Conservation (phyloP, 805 yeast genomes). For the Candida michaelii region DNA sequence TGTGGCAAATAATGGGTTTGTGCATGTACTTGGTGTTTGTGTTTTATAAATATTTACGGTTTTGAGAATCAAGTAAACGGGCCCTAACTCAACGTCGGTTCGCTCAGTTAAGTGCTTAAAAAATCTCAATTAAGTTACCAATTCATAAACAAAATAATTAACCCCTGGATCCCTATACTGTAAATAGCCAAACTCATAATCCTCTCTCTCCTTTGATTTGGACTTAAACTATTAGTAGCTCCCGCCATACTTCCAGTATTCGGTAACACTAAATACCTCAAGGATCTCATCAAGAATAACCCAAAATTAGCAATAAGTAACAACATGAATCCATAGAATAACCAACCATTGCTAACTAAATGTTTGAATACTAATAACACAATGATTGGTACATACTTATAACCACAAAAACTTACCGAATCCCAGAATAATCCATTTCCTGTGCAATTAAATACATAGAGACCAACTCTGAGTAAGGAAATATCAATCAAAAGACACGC, state of each 20-base stretch:
- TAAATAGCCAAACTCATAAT: slow-evolving; percentile 85
- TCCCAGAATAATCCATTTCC: slow-evolving; percentile 70
- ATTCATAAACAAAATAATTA: slow-evolving; percentile 69
- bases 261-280: slow-evolving; percentile 68
- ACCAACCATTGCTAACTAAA: slow-evolving; percentile 35
- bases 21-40: too few relatives aligned
- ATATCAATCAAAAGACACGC: slow-evolving; percentile 82
- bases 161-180: slow-evolving; percentile 76
- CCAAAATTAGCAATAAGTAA: slow-evolving; percentile 41
- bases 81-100: too few relatives aligned
- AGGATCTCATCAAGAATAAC: slow-evolving; percentile 66
- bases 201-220: slow-evolving; percentile 71
- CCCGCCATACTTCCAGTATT: slow-evolving; percentile 35
- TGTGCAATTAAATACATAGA: slow-evolving; percentile 73
- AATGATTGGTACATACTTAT: slow-evolving; percentile 84
- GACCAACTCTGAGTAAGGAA: slow-evolving; percentile 70
- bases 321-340: slow-evolving; percentile 36
- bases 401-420: slow-evolving; percentile 85
- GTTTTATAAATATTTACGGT: too few relatives aligned
- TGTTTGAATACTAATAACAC: slow-evolving; percentile 54
- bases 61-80: too few relatives aligned
- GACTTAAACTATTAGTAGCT: slow-evolving; percentile 52
- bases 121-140: too few relatives aligned
- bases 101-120: too few relatives aligned
- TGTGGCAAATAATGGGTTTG: too few relatives aligned